Base-by-base conservation (phyloP, 139 green algal genomes). In the Closterium sp. region DNA sequence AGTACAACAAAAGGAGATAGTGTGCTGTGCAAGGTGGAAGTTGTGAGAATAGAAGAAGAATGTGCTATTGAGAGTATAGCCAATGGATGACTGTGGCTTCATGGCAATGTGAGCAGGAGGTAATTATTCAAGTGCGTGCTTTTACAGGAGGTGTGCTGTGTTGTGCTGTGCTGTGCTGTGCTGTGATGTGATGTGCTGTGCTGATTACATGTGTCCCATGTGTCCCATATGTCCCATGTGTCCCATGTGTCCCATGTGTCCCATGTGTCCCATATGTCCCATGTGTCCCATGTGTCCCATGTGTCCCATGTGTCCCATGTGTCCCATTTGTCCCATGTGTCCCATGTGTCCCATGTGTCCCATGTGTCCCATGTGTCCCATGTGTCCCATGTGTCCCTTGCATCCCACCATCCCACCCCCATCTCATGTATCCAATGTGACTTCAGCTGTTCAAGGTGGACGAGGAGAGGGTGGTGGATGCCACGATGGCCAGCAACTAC, bases 391-490 rank as follows among this genome's bases (percentile, higher is more conserved):
- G 86, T 89, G 86, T 89, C n/a, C n/a, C n/a, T n/a, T n/a, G n/a
- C n/a, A n/a, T n/a, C n/a, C n/a, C n/a, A n/a, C n/a, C n/a, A n/a
- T n/a, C n/a, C 38, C 2, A 87, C 3, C 19, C 19, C 84, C 7
- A 87, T 91, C 8, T 12, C 2, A 88, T 91, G 23, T 31, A 3
- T 88, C 28, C 0, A 55, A 88, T 64, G 23, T 91, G 8, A 83
- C 25, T 34, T 90, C 91, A 94, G 91, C 84, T 94, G 30, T 94
- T 94, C 83, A 94, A 94, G 34, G 90, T 94, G 28, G 91, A 94
- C 35, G 89, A 94, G 30, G 30, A 93, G 21, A 9, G 86, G 10
- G 89, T 94, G 66, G 90, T 94, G 19, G 91, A 94, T 84, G 91
- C 91, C 34, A 94, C 91, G 7, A 43, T 90, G 84, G 35, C 64